A percentile compares a stretch with the other conserved stretches of the same genome.
Conservation (phyloP, 2,329 filamentous ascomycete genomes). For the Fusarium sp. region DNA sequence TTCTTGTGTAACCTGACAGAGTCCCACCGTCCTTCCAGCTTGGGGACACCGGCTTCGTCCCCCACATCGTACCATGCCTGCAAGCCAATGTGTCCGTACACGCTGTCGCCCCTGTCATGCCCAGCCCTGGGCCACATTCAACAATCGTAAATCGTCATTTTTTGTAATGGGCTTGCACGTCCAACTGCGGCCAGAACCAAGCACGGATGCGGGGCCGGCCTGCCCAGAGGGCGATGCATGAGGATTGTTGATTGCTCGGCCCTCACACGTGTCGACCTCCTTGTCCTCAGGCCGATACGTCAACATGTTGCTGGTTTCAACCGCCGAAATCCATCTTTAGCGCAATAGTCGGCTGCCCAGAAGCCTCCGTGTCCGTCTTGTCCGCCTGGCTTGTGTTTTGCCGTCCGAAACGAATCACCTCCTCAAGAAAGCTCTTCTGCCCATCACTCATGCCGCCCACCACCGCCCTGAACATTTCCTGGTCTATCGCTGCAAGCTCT, state of each 20-base stretch:
- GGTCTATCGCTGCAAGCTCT: slow-evolving; percentile 85
- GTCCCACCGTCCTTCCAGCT: slow-evolving; percentile 20
- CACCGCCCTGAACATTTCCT: slow-evolving; percentile 79
- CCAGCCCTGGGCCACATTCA: background rate
- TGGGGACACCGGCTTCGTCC: slow-evolving; percentile 25
- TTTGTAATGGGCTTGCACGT: slow-evolving; percentile 20
- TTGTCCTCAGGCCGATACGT: slow-evolving; percentile 12
- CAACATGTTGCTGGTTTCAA: slow-evolving; percentile 36
- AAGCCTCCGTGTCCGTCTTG: slow-evolving; percentile 59
- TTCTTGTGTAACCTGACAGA: slow-evolving; percentile 39
- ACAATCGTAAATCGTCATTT: slow-evolving; percentile 7
- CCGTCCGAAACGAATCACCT: slow-evolving; percentile 79
- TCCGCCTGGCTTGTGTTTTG: slow-evolving; percentile 59
- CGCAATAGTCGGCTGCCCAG: slow-evolving; percentile 85
- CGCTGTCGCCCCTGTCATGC: slow-evolving; percentile 18
- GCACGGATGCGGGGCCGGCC: slow-evolving; percentile 9
- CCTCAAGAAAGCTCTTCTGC: slow-evolving; percentile 85
- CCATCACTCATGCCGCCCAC: slow-evolving; percentile 80
- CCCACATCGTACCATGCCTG: slow-evolving; percentile 20
- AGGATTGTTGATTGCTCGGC: slow-evolving; percentile 14
- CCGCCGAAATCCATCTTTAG: slow-evolving; percentile 93
- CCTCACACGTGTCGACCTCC: slow-evolving; percentile 14
- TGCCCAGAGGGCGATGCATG: slow-evolving; percentile 29
- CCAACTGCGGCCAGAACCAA: slow-evolving; percentile 1
- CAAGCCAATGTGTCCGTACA: slow-evolving; percentile 15